Percentiles rank a stretch among this genome's conserved stretches.
Conservation (phyloP, 352 stramenopile species). For the Phytophthora pinifolia region DNA sequence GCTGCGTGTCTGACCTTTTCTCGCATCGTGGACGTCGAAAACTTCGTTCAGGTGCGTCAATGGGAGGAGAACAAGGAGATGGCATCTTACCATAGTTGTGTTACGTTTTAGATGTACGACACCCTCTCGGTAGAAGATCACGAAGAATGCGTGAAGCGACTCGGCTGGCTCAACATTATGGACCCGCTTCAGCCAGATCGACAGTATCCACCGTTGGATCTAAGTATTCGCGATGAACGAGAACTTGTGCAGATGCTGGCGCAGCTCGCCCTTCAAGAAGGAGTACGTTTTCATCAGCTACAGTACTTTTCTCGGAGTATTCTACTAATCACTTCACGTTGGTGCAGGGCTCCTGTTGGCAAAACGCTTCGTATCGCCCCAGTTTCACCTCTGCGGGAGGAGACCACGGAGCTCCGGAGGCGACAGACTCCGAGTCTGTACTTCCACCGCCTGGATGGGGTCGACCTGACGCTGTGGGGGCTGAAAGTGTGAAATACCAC, state of each 20-base stretch:
- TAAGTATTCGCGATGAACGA: conserved; percentile 73
- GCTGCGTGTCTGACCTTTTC: conserved; percentile 61
- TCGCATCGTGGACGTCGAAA: conserved; percentile 75
- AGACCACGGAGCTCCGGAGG: neutral
- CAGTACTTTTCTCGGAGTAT: neutral
- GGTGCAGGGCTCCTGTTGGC: conserved; percentile 20
- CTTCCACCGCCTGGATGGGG: conserved; percentile 54
- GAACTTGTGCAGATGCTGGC: conserved; percentile 78
- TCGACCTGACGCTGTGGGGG: conserved; percentile 48
- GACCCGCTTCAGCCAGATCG: conserved; percentile 79
- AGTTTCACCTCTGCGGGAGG: conserved; percentile 6
- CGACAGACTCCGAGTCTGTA: neutral
- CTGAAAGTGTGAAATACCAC: conserved; percentile 63
- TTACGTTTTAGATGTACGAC: conserved; percentile 46
- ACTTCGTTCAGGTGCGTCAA: conserved; percentile 54
- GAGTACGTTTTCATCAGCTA: conserved; percentile 25
- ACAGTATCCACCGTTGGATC: conserved; percentile 65
- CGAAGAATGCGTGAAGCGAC: conserved; percentile 50
- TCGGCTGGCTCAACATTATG: conserved; percentile 88
- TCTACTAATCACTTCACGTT: neutral
- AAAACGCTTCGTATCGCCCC: conserved; percentile 31
- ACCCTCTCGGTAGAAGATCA: conserved; percentile 53
- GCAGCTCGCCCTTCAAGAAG: conserved; percentile 70
- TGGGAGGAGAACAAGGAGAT: neutral
- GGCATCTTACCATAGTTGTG: neutral